A percentile compares a stretch with the other conserved stretches of the same genome.
These are phyloP conservation scores for Leptomonas seymouri DNA, from an alignment of 208 protist genomes.

Conservation along the genomic window DNA sequence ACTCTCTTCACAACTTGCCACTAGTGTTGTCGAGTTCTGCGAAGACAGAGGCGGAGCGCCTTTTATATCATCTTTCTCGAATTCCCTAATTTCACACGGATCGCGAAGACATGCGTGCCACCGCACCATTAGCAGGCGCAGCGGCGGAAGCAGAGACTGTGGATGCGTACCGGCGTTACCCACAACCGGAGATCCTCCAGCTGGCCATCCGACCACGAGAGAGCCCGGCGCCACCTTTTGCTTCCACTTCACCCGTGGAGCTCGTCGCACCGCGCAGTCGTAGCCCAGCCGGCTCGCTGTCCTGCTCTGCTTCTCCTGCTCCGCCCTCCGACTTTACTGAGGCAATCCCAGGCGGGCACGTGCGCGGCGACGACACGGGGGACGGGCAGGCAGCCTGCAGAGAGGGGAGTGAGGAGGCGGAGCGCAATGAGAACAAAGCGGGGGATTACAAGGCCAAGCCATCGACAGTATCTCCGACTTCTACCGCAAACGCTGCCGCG, in stretches of 20 bases:
- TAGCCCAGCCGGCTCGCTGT: neutral
- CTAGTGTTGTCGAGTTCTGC: no score
- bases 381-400: neutral
- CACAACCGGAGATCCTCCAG: conserved; percentile 19
- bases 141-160: neutral
- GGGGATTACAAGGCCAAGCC: conserved; percentile 5
- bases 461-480: no score
- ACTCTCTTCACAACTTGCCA: neutral
- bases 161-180: conserved; percentile 19
- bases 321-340: neutral
- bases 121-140: neutral
- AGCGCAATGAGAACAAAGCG: conserved; percentile 4
- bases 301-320: neutral
- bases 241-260: neutral
- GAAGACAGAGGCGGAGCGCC: no score
- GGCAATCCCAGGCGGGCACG: neutral
- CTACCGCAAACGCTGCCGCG: neutral
- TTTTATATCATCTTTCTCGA: no score
- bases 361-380: neutral
- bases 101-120: neutral
- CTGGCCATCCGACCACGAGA: neutral
- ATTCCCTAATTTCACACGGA: neutral
- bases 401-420: neutral
- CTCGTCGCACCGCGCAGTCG: conserved; percentile 7
- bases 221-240: neutral